Percentiles rank a stretch among this genome's conserved stretches.
Evolutionary conservation across 106 monocot species (phyloP).

Genomic region (Allium fistulosum): DNA sequence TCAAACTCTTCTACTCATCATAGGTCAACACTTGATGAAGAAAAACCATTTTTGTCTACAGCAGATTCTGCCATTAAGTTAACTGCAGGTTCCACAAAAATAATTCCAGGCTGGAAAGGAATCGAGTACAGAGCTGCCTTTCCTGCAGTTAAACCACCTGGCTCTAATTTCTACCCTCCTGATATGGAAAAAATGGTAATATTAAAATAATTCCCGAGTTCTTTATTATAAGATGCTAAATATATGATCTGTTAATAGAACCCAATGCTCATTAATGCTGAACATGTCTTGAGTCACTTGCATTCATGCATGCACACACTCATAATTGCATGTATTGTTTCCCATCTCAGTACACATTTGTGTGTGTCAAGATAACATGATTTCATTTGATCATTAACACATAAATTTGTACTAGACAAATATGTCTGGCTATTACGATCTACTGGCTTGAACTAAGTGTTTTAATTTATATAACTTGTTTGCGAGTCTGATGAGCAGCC

Average conservation of each 20-base stretch:
- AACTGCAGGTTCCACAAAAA: constrained; percentile 25
- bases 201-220: too few species aligned
- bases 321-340: too few species aligned
- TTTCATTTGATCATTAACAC: too few species aligned
- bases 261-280: neutral
- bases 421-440: too few species aligned
- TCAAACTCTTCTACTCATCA: neutral
- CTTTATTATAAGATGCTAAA: neutral
- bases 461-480: too few species aligned
- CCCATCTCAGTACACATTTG: too few species aligned
- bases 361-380: too few species aligned
- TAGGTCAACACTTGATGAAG: constrained; percentile 92
- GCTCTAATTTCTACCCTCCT: constrained; percentile 94
- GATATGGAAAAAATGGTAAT: constrained; percentile 94
- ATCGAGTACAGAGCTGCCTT: constrained; percentile 77
- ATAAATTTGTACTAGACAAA: too few species aligned
- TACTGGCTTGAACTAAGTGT: too few species aligned
- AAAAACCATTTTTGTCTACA: constrained; percentile 75
- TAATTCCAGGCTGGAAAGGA: constrained; percentile 77
- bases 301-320: too few species aligned
- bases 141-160: constrained; percentile 70
- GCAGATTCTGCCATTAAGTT: constrained; percentile 88
- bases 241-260: neutral
- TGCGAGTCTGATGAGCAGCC: too few species aligned
- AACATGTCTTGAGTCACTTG: too few species aligned